Evolutionary conservation across 371 early-diverging fungal species (phyloP), one percentile per base, ranked within the genome.

Genomic region (Syncephalastrum racemosum): DNA sequence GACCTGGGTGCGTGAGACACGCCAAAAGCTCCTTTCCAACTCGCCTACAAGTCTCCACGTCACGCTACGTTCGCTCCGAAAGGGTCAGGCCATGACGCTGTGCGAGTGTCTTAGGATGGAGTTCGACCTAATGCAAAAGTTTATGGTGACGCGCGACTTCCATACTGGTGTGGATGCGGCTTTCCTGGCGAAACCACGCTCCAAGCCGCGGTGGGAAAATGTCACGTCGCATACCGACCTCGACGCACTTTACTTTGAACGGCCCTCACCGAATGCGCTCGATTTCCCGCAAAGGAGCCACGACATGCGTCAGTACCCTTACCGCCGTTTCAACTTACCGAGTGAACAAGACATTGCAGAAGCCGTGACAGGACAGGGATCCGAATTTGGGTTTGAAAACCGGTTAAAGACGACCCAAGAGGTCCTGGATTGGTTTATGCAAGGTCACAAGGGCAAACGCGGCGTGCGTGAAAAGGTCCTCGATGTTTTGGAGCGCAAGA

Each of bases 41-140:
- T 95, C 96, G 16, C 97, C 97, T 0, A 90, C 93, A 2, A 90
- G 90, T 56, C 75, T 96, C 58, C 92, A 91, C 70, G 87, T 96
- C 24, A 93, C 93, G 0, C 73, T 95, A 14, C 80, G 79, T 56
- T 84, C 89, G 67, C 70, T 97, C 46, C 81, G 95, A 27, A 70
- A 73, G 19, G 97, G 90, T 1, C 67, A 64, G 43, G 62, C 73
- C 19, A 63, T 87, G 73, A 73, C 81, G 18, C 82, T 98, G 65
- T 83, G 85, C 12, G 79, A 85, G 54, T 92, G 93, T 63, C 83
- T 97, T 59, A 66, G 80, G 44, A 86, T 92, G 87, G 98, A 97
- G 70, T 91, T 89, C 60, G 80, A 83, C 31, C 71, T 95, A 22
- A 90, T 81, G 8, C 86, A 87, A 57, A 85, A 87, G 59, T 89